Conservation (phyloP, 768 basidiomycete genomes). For the Leccinum rimulosum region DNA sequence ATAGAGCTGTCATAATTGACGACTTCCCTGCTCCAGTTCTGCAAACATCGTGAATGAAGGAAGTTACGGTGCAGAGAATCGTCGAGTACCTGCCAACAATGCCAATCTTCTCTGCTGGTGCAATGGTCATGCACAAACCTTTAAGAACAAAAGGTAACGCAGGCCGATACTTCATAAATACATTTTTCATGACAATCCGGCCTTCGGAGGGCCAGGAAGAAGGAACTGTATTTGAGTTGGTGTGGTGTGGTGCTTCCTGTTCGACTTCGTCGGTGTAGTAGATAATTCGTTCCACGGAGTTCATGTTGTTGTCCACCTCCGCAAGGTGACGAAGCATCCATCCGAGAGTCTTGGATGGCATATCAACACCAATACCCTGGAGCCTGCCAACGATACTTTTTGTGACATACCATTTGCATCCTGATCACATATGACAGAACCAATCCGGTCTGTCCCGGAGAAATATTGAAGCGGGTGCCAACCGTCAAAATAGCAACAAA, state of each 20-base stretch:
- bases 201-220: conserved; percentile 75
- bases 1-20: conserved; percentile 86
- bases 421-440: conserved; percentile 77
- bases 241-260: conserved; percentile 73
- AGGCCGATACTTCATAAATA: conserved; percentile 80
- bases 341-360: conserved; percentile 50
- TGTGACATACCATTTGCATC: conserved; percentile 62
- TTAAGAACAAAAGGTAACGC: conserved; percentile 89
- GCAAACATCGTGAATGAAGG: background rate
- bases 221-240: conserved; percentile 57
- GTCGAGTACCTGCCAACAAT: conserved; percentile 63
- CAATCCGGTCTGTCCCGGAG: conserved; percentile 75
- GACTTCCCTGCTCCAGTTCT: conserved; percentile 89
- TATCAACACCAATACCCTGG: conserved; percentile 6
- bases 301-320: conserved; percentile 94
- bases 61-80: conserved; percentile 5
- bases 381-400: background rate
- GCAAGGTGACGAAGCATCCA: conserved; percentile 77
- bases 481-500: conserved; percentile 79
- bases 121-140: conserved; percentile 68
- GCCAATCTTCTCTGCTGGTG: conserved; percentile 85
- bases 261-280: conserved; percentile 80
- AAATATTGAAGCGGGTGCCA: conserved; percentile 68
- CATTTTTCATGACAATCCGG: conserved; percentile 67
- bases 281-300: conserved; percentile 81